These are phyloP conservation scores for Chlamydomonas sp. DNA, from an alignment of 139 green algal genomes.

Conservation along the genomic window DNA sequence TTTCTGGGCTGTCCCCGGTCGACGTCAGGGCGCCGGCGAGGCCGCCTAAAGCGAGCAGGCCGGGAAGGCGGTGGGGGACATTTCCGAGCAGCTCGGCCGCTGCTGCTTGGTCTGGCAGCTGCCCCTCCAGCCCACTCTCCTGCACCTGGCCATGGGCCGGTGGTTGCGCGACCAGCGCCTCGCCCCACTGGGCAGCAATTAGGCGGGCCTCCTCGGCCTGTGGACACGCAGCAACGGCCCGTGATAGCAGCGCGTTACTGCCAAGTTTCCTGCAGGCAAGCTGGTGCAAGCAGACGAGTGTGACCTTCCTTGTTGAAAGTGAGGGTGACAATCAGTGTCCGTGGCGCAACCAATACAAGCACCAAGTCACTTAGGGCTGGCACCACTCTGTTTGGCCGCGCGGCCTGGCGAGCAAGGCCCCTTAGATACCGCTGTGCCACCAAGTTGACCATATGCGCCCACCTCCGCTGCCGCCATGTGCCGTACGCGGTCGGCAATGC, in stretches of 20 bases:
- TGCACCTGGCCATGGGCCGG: too few species aligned
- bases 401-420: too few species aligned
- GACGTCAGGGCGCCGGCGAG: too few species aligned
- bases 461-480: slow-evolving; percentile 32
- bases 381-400: too few species aligned
- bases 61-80: not conserved
- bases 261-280: too few species aligned
- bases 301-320: too few species aligned
- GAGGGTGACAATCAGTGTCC: not conserved
- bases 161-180: not conserved
- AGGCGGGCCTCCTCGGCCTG: slow-evolving; percentile 29
- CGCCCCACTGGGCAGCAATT: not conserved
- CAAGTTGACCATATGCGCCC: not conserved
- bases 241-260: not conserved
- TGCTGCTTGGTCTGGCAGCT: too few species aligned
- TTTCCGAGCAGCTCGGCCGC: too few species aligned
- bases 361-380: not conserved
- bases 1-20: too few species aligned
- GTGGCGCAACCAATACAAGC: not conserved
- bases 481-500: not conserved
- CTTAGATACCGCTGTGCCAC: too few species aligned
- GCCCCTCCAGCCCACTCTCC: too few species aligned
- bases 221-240: not conserved
- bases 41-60: not conserved
- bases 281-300: too few species aligned